phyloP scores from a whole-genome alignment of 805 yeast genomes.

The Monosporozyma siamensis region DNA sequence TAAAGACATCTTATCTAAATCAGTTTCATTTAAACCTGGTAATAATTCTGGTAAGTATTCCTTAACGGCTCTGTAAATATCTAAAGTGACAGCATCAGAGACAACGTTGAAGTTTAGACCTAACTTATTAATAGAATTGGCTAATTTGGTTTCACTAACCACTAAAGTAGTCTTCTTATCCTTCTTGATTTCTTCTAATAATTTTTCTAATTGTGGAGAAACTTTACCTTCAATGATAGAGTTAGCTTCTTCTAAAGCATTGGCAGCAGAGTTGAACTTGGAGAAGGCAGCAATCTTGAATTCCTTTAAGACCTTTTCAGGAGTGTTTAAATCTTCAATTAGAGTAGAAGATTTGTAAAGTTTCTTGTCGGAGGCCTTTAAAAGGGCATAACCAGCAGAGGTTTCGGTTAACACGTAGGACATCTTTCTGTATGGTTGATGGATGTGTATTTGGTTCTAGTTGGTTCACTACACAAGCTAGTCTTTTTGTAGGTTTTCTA shows the following conservation, averaged over 20 bases:
- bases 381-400: conserved; percentile 96
- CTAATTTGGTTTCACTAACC: conserved; percentile 92
- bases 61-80: conserved; percentile 89
- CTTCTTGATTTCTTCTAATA: conserved; percentile 65
- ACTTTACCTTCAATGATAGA: conserved; percentile 91
- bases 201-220: conserved; percentile 65
- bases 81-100: conserved; percentile 90
- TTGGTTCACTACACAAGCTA: too few relatives aligned
- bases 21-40: conserved; percentile 84
- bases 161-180: conserved; percentile 81
- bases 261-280: conserved; percentile 88
- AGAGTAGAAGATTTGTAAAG: conserved; percentile 75
- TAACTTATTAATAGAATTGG: conserved; percentile 90
- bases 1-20: conserved; percentile 86
- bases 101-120: conserved; percentile 82
- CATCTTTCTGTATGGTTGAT: conserved; percentile 35
- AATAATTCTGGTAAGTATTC: conserved; percentile 88
- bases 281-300: conserved; percentile 94
- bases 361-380: conserved; percentile 96
- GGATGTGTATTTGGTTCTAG: neutral
- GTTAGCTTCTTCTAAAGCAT: conserved; percentile 91
- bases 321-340: conserved; percentile 65
- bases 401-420: conserved; percentile 93
- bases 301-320: conserved; percentile 79
- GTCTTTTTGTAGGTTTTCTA: too few relatives aligned